Conservation (phyloP, 306 rosid species). For the Cucurbita argyrosperma region DNA sequence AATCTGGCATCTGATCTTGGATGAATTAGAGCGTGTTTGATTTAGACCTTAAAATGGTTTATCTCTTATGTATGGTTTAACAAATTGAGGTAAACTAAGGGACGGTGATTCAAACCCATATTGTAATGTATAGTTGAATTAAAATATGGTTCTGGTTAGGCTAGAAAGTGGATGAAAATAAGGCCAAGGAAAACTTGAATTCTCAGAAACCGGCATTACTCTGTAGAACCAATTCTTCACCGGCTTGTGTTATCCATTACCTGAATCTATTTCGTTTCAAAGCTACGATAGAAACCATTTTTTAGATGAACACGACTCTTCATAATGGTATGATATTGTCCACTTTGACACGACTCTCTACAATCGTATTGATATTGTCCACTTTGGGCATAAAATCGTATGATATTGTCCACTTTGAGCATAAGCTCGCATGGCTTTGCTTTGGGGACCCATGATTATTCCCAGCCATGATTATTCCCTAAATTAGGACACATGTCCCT, state of each 20-base stretch:
- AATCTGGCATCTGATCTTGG: neutral
- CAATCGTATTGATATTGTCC: too few relatives aligned
- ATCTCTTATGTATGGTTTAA: neutral
- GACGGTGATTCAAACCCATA: too few relatives aligned
- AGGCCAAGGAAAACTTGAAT: constrained; percentile 17
- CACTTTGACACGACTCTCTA: too few relatives aligned
- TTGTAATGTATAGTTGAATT: neutral
- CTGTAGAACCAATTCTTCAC: constrained; percentile 52
- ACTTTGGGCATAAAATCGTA: too few relatives aligned
- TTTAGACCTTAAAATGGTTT: neutral
- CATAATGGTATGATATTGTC: too few relatives aligned
- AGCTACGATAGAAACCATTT: constrained; percentile 17
- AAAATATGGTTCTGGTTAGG: too few relatives aligned
- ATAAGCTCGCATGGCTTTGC: too few relatives aligned
- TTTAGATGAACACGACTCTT: neutral
- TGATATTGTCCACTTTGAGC: too few relatives aligned
- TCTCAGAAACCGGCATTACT: constrained; percentile 52
- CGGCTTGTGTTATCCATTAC: constrained; percentile 51
- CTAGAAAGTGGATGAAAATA: neutral
- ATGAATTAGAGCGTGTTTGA: neutral
- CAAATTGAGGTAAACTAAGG: neutral
- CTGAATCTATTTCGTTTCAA: constrained; percentile 44
- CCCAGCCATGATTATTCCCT: too few relatives aligned
- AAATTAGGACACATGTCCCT: constrained; percentile 19
- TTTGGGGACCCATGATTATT: too few relatives aligned